phyloP scores from a whole-genome alignment of 345 rosid species.

The Pistacia vera region DNA sequence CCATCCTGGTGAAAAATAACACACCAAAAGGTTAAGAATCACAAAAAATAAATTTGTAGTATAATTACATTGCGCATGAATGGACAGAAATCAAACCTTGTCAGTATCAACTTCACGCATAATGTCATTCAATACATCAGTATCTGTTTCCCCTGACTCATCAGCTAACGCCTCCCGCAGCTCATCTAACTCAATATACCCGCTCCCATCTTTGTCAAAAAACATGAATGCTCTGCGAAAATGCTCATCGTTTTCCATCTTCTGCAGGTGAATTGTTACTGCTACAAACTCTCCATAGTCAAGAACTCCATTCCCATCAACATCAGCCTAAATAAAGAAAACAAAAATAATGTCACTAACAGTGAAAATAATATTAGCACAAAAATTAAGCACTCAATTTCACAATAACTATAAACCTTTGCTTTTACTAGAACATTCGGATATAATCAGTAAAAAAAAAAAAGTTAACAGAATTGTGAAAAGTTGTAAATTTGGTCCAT shows the following conservation, averaged over 20 bases:
- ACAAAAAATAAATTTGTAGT: not conserved
- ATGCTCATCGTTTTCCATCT: slow-evolving; percentile 97
- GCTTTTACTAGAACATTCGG: not conserved
- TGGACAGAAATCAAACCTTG: slow-evolving; percentile 54
- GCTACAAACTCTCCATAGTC: slow-evolving; percentile 98
- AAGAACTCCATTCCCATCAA: slow-evolving; percentile 86
- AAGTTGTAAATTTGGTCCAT: not conserved
- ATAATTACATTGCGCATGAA: too few relatives aligned
- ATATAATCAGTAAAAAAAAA: not conserved
- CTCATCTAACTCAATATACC: slow-evolving; percentile 79
- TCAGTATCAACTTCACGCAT: slow-evolving; percentile 96
- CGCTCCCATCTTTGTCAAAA: slow-evolving; percentile 84
- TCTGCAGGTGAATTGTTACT: slow-evolving; percentile 96
- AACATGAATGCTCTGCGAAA: slow-evolving; percentile 89
- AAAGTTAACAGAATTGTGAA: not conserved
- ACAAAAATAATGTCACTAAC: not conserved
- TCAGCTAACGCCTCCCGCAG: slow-evolving; percentile 74
- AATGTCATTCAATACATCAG: slow-evolving; percentile 71
- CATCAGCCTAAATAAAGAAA: slow-evolving; percentile 74
- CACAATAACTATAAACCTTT: not conserved
- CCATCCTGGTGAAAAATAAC: slow-evolving; percentile 59
- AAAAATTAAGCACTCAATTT: slow-evolving; percentile 7
- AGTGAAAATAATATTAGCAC: slow-evolving; percentile 14
- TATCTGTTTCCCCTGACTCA: slow-evolving; percentile 70
- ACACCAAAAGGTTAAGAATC: not conserved